Evolutionary conservation across 768 basidiomycete genomes (phyloP).

Genomic region (Tulasnella sp.): DNA sequence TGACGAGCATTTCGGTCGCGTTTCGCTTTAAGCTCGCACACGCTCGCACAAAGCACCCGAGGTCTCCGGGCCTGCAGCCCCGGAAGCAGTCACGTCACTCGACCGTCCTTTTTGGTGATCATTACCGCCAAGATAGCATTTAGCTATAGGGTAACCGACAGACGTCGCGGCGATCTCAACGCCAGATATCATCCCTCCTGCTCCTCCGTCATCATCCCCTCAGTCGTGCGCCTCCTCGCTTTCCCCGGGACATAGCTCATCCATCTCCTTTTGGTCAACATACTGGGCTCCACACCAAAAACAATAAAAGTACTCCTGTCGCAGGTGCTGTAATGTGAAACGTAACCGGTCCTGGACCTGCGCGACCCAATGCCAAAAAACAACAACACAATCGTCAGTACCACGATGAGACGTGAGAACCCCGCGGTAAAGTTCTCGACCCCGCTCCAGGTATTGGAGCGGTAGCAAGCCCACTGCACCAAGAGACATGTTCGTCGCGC

Average conservation of each 20-base stretch:
- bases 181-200: not conserved
- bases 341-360: slow-evolving; percentile 73
- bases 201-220: slow-evolving; percentile 32
- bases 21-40: not conserved
- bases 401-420: slow-evolving; percentile 12
- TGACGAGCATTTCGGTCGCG: not conserved
- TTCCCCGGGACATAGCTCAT: slow-evolving; percentile 68
- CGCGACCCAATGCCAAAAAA: not conserved
- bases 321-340: slow-evolving; percentile 72
- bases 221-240: slow-evolving; percentile 81
- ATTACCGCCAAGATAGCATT: not conserved
- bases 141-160: not conserved
- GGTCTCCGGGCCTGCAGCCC: not conserved
- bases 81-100: not conserved
- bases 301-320: slow-evolving; percentile 72
- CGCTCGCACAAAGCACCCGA: not conserved
- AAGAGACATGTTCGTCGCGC: slow-evolving; percentile 11
- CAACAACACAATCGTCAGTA: not conserved
- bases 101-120: not conserved
- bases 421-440: slow-evolving; percentile 12
- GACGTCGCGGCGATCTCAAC: not conserved
- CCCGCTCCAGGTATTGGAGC: slow-evolving; percentile 9
- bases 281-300: slow-evolving; percentile 90
- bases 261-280: slow-evolving; percentile 61
- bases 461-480: not conserved